Evolutionary conservation across 139 green algal species (phyloP).

Genomic region (Pleodorina starrii): DNA sequence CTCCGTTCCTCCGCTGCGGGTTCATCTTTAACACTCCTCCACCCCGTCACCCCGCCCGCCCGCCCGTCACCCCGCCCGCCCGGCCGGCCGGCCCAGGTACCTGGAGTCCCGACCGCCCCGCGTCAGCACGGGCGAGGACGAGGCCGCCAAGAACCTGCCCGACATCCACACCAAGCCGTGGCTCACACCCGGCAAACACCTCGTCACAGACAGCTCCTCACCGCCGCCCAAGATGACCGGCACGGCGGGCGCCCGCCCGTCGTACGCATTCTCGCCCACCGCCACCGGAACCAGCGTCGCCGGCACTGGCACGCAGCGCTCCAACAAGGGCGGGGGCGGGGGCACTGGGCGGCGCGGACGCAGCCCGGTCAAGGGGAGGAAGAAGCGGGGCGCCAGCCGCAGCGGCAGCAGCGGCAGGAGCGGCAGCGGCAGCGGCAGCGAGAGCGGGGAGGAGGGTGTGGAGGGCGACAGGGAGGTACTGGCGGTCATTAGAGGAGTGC

Average conservation of each 20-base stretch:
- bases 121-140: not conserved
- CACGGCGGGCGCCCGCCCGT: not conserved
- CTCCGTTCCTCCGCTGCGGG: too few species aligned
- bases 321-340: slow-evolving; percentile 9
- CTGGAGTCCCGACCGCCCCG: not conserved
- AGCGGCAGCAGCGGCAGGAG: not conserved
- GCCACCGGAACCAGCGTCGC: not conserved
- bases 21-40: too few species aligned
- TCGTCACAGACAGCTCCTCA: slow-evolving; percentile 9
- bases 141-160: not conserved
- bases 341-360: not conserved
- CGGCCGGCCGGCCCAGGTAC: too few species aligned
- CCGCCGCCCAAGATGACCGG: not conserved
- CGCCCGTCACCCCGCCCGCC: too few species aligned
- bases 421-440: not conserved
- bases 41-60: not conserved
- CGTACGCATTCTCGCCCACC: not conserved
- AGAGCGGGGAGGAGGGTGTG: not conserved
- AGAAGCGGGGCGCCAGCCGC: not conserved
- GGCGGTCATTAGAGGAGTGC: slow-evolving; percentile 27
- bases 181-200: slow-evolving; percentile 41
- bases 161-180: slow-evolving; percentile 41
- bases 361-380: slow-evolving; percentile 8
- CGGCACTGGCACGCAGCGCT: not conserved
- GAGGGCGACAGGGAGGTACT: not conserved